phyloP scores from a whole-genome alignment of 306 rosid genomes.

The Quercus suber region DNA sequence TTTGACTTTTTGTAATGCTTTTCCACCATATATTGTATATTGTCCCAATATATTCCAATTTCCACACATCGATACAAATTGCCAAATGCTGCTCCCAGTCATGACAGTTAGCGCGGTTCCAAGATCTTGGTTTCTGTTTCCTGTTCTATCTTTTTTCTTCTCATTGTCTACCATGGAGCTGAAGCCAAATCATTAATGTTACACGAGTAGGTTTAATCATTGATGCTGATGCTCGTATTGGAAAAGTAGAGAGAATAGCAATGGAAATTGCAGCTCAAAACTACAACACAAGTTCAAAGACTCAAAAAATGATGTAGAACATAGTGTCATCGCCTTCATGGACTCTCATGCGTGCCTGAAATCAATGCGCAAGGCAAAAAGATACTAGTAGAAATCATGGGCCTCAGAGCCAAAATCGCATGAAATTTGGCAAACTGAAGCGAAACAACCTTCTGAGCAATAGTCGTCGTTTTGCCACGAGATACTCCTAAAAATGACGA shows the following conservation, averaged over 20 bases:
- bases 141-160: neutral
- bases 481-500: too few species aligned
- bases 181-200: neutral
- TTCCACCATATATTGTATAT: too few species aligned
- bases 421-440: too few species aligned
- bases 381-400: too few species aligned
- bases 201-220: neutral
- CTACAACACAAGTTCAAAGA: neutral
- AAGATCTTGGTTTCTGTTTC: too few species aligned
- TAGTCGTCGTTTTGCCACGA: too few species aligned
- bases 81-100: neutral
- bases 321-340: too few species aligned
- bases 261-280: neutral
- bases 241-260: neutral
- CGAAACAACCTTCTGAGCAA: too few species aligned
- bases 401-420: fast-evolving
- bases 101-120: neutral
- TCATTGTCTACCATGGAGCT: neutral
- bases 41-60: neutral
- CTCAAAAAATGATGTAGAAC: neutral
- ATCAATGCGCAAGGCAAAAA: too few species aligned
- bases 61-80: neutral
- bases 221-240: neutral
- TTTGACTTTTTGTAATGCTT: too few species aligned
- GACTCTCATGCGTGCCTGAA: too few species aligned